These are phyloP conservation scores for Gossypium herbaceum DNA, from an alignment of 345 rosid genomes.

Conservation along the genomic window DNA sequence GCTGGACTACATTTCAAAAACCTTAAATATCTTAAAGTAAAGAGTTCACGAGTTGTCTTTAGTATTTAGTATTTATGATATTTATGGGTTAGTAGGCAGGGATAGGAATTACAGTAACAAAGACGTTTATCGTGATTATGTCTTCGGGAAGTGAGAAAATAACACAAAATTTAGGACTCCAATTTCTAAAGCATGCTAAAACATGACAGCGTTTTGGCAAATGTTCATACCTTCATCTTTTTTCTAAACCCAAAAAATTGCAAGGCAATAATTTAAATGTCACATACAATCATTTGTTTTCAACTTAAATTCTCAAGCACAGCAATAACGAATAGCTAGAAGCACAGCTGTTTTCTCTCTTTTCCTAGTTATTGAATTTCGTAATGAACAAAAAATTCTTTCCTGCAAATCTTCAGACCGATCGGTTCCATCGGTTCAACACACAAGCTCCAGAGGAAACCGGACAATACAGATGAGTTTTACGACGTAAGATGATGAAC, in stretches of 20 bases:
- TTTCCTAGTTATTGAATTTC: neutral
- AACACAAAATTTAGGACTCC: no score
- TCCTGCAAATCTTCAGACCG: neutral
- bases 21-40: no score
- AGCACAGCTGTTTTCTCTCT: neutral
- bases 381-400: conserved; percentile 11
- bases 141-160: no score
- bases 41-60: no score
- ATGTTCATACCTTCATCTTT: neutral
- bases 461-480: neutral
- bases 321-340: neutral
- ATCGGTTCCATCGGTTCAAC: conserved; percentile 4
- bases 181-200: no score
- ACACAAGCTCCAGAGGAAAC: neutral
- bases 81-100: no score
- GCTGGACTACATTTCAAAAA: no score
- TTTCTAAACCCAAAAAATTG: conserved; percentile 4
- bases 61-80: no score
- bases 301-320: neutral
- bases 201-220: no score
- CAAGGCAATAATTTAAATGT: neutral
- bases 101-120: no score
- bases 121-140: no score
- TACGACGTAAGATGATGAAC: neutral
- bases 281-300: neutral